Base-by-base conservation (phyloP, 805 yeast genomes). In the Candida tammaniensis region DNA sequence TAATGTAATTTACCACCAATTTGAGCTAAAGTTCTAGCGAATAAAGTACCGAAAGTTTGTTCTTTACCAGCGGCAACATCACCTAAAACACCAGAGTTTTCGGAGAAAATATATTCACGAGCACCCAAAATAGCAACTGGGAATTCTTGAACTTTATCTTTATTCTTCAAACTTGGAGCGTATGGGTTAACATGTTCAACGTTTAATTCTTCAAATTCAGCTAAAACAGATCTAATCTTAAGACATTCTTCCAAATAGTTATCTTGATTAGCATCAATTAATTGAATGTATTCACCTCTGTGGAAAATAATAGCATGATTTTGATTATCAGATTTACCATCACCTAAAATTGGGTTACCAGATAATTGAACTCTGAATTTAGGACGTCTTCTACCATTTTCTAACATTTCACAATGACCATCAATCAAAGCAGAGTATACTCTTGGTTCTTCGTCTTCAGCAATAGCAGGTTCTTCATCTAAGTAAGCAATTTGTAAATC, bases 41-140 rank as follows among this genome's bases (percentile, higher is more conserved):
- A 84, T 38, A 85, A 68, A 0, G 94, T 85, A 36, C 94, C 93
- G 61, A 85, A 85, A 7, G 93, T 85, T 55, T 85, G 93, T 58
- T 85, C 94, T 52, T 85, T 85, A 30, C 91, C 91, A 10, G 94
- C 94, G 14, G 93, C 91, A 46, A 85, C 79, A 59, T 85, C 94
- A 33, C 93, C 94, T 31, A 85, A 65, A 33, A 85, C 76, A 30
- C 94, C 94, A 41, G 82, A 72, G 52, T 84, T 85, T 54, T 85
- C 93, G 7, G 91, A 82, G 59, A 84, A 84, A 35, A 84, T 81
- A 52, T 84, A 84, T 57, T 84, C 94, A 51, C 94, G 69, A 1
- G 93, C 85, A 32, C 94, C 94, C 45, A 85, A 74, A 39, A 85
- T 83, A 2, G 93, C 94, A 33, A 85, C 88, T 0, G 93, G 91